These are phyloP conservation scores for Trichoderma gracile DNA, from an alignment of 2,329 filamentous ascomycete species.

Conservation along the genomic window DNA sequence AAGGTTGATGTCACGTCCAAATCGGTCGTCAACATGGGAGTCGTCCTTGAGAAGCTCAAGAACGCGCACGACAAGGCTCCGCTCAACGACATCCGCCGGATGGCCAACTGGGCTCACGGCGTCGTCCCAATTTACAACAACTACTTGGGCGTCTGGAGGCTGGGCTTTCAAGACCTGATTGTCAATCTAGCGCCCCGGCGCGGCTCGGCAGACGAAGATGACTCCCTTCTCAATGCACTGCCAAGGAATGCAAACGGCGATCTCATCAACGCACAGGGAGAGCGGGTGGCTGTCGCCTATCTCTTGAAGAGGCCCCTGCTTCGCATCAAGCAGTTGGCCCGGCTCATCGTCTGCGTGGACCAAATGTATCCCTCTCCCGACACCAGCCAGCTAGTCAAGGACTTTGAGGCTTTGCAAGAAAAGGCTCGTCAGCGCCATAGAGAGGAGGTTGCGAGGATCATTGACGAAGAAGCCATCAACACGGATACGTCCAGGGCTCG, in stretches of 20 bases:
- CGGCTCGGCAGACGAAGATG: slow-evolving; percentile 55
- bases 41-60: slow-evolving; percentile 82
- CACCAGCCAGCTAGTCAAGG: slow-evolving; percentile 43
- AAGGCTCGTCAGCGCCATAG: slow-evolving; percentile 67
- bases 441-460: slow-evolving; percentile 68
- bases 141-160: slow-evolving; percentile 84
- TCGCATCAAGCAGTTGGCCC: slow-evolving; percentile 82
- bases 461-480: slow-evolving; percentile 81
- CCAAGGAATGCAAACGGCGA: slow-evolving; percentile 66
- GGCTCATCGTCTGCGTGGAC: slow-evolving; percentile 72
- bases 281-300: slow-evolving; percentile 91
- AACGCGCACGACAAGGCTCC: slow-evolving; percentile 79
- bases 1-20: slow-evolving; percentile 68
- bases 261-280: slow-evolving; percentile 71
- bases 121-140: slow-evolving; percentile 78
- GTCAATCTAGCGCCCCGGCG: slow-evolving; percentile 81
- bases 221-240: slow-evolving; percentile 60
- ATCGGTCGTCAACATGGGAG: slow-evolving; percentile 91
- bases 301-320: slow-evolving; percentile 86
- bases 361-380: slow-evolving; percentile 53
- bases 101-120: slow-evolving; percentile 79
- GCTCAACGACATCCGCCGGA: slow-evolving; percentile 65
- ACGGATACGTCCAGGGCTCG: slow-evolving; percentile 81
- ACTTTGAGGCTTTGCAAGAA: slow-evolving; percentile 72
- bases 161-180: slow-evolving; percentile 92